Conservation (phyloP, 352 stramenopile genomes). For the Pythium dissimile region DNA sequence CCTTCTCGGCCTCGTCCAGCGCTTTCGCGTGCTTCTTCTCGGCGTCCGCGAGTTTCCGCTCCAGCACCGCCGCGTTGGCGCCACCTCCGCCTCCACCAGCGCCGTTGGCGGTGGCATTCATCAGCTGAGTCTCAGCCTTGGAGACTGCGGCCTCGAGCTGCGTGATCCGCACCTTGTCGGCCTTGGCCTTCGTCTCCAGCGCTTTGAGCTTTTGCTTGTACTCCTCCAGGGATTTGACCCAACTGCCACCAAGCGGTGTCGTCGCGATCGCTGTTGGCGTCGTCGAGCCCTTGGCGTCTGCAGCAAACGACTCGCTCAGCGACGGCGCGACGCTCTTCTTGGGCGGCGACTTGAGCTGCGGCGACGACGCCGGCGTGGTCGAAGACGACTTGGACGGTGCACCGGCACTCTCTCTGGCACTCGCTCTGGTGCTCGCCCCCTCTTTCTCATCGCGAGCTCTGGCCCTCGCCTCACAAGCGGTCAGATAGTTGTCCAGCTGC, state of each 20-base stretch:
- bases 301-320: not conserved
- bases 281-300: not conserved
- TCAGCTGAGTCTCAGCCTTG: constrained; percentile 46
- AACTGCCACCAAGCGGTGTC: constrained; percentile 16
- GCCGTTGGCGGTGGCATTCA: not conserved
- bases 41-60: constrained; percentile 60
- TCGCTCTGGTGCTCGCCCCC: constrained; percentile 18
- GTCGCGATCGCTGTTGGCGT: not conserved
- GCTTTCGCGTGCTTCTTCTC: constrained; percentile 82
- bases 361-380: constrained; percentile 12
- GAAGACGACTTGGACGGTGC: not conserved
- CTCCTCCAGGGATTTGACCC: constrained; percentile 43
- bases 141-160: constrained; percentile 63
- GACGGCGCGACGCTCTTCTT: constrained; percentile 24
- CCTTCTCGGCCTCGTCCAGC: constrained; percentile 64
- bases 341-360: constrained; percentile 11
- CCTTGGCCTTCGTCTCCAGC: constrained; percentile 62
- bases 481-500: constrained; percentile 51
- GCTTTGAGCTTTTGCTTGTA: constrained; percentile 73
- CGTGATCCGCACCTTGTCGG: constrained; percentile 67
- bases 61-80: constrained; percentile 26
- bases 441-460: constrained; percentile 27
- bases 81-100: constrained; percentile 12
- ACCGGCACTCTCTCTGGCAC: not conserved
- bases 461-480: constrained; percentile 34